These are phyloP conservation scores for Ascocoryne sarcoides DNA, from an alignment of 2,329 filamentous ascomycete species.

Conservation along the genomic window DNA sequence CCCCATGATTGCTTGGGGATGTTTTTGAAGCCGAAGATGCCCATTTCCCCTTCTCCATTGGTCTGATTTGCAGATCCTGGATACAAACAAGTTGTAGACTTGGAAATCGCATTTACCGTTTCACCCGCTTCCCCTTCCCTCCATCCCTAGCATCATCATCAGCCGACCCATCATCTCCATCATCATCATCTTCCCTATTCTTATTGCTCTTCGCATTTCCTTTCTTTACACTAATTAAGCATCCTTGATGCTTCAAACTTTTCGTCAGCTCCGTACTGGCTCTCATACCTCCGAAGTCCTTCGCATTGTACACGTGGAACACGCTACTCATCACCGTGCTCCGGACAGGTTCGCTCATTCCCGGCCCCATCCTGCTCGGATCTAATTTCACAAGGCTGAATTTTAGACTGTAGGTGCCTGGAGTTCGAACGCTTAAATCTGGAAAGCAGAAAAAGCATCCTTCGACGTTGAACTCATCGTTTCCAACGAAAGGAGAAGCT, in stretches of 20 bases:
- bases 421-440: slow-evolving; percentile 70
- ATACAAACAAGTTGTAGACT: too few relatives aligned
- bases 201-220: slow-evolving; percentile 58
- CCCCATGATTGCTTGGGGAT: too few relatives aligned
- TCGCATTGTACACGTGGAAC: slow-evolving; percentile 76
- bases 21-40: too few relatives aligned
- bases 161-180: slow-evolving; percentile 10
- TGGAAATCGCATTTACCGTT: too few relatives aligned
- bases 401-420: slow-evolving; percentile 64
- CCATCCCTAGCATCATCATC: slow-evolving; percentile 3
- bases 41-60: too few relatives aligned
- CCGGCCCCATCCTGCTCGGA: slow-evolving; percentile 46
- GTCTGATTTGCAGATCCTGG: too few relatives aligned
- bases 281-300: slow-evolving; percentile 79
- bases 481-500: slow-evolving; percentile 65
- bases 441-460: slow-evolving; percentile 84
- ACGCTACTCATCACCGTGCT: slow-evolving; percentile 52
- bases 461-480: slow-evolving; percentile 62
- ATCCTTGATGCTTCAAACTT: slow-evolving; percentile 67
- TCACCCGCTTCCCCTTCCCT: slow-evolving; percentile 7
- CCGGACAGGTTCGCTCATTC: slow-evolving; percentile 42
- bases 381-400: slow-evolving; percentile 69
- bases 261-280: slow-evolving; percentile 68
- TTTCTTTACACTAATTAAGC: slow-evolving; percentile 80
- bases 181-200: slow-evolving; percentile 20